Evolutionary conservation across 1,284 basidiomycete genomes (phyloP).

Genomic region (Rhizoctonia solani): DNA sequence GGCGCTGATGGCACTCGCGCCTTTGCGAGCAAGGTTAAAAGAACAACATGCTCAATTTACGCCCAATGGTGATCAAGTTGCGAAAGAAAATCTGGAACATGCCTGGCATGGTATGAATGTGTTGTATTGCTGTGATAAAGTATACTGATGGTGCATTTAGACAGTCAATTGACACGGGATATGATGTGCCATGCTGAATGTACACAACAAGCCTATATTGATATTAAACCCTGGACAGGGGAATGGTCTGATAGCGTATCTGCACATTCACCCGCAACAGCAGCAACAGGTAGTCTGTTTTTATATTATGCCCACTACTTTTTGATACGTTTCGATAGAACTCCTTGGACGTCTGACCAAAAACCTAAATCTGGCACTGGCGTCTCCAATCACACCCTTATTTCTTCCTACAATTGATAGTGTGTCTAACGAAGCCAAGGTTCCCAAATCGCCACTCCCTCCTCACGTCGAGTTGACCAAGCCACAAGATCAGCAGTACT

Average conservation of each 20-base stretch:
- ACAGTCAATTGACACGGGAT: slow-evolving; percentile 6
- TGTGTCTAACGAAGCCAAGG: background rate
- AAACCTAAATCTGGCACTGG: slow-evolving; percentile 6
- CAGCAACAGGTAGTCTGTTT: slow-evolving; percentile 5
- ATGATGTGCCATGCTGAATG: slow-evolving; percentile 9
- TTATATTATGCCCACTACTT: background rate
- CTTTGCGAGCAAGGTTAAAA: slow-evolving; percentile 15
- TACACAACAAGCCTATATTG: slow-evolving; percentile 6
- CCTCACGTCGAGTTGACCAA: background rate
- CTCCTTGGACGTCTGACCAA: background rate
- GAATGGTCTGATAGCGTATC: background rate
- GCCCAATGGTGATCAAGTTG: background rate
- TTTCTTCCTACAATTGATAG: slow-evolving; percentile 14
- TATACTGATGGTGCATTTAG: background rate
- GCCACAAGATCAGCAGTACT: background rate
- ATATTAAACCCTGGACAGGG: slow-evolving; percentile 21
- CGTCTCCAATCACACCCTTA: background rate
- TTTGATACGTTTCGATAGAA: background rate
- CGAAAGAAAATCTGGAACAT: background rate
- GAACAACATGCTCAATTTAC: background rate
- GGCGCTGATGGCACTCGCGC: slow-evolving; percentile 33
- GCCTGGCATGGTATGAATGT: background rate
- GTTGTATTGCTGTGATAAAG: background rate
- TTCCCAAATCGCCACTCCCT: background rate
- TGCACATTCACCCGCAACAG: background rate